phyloP scores from a whole-genome alignment of 495 filamentous ascomycete species.

The Hyaloscypha hepaticicola region DNA sequence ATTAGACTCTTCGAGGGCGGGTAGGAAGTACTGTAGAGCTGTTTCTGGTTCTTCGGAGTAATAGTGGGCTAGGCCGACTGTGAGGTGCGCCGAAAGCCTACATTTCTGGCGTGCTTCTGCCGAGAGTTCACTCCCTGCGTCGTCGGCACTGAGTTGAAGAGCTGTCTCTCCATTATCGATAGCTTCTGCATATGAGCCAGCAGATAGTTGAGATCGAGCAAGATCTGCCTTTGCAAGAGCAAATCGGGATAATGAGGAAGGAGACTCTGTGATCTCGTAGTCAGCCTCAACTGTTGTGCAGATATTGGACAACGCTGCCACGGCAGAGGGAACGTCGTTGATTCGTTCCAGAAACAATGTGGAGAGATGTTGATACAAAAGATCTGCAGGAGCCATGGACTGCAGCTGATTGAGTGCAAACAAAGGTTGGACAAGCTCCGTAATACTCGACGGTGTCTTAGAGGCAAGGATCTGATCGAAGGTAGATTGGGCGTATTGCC shows the following conservation, averaged over 20 bases:
- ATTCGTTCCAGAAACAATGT: conserved; percentile 80
- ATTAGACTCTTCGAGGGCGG: conserved; percentile 75
- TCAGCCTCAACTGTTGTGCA: conserved; percentile 70
- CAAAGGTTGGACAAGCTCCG: conserved; percentile 63
- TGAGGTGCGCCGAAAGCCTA: conserved; percentile 81
- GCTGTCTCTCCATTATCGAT: conserved; percentile 71
- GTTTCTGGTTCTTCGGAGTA: conserved; percentile 59
- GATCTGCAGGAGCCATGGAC: conserved; percentile 61
- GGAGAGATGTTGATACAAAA: conserved; percentile 72
- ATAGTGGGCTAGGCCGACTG: conserved; percentile 79
- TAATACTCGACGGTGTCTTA: conserved; percentile 54
- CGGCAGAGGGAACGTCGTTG: conserved; percentile 59
- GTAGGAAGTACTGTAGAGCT: conserved; percentile 76
- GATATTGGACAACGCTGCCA: conserved; percentile 59
- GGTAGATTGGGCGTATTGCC: conserved; percentile 70
- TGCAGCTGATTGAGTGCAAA: conserved; percentile 84
- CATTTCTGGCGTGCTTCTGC: conserved; percentile 57
- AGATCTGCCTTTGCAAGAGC: conserved; percentile 87
- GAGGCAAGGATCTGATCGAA: conserved; percentile 73
- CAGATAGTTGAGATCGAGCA: conserved; percentile 72
- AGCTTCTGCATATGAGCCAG: conserved; percentile 60
- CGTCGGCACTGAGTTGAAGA: conserved; percentile 66
- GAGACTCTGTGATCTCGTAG: conserved; percentile 80
- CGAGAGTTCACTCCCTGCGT: conserved; percentile 50
- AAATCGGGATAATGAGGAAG: conserved; percentile 67